Conservation (phyloP, 2,329 filamentous ascomycete species). For the Hypoxylon sp. region DNA sequence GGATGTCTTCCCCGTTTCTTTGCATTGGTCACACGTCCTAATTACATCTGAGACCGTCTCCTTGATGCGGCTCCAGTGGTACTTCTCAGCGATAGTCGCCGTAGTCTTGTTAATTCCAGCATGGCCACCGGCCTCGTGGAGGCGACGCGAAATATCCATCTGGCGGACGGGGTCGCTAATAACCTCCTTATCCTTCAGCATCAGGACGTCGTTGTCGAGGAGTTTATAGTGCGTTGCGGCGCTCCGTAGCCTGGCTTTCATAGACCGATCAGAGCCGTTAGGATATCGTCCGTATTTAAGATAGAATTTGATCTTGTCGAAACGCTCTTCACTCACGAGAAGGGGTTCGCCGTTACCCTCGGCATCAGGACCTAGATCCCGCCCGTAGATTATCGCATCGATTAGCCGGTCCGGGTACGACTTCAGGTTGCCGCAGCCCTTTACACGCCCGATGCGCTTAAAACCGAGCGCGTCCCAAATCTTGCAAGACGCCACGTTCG, state of each 20-base stretch:
- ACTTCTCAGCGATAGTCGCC: conserved; percentile 91
- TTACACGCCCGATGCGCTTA: conserved; percentile 89
- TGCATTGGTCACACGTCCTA: conserved; percentile 90
- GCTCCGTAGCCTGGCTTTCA: conserved; percentile 94
- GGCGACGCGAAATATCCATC: conserved; percentile 86
- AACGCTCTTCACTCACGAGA: conserved; percentile 92
- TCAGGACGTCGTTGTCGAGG: conserved; percentile 81
- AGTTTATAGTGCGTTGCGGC: conserved; percentile 97
- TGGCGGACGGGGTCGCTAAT: conserved; percentile 90
- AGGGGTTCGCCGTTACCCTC: conserved; percentile 74
- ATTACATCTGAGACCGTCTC: conserved; percentile 97
- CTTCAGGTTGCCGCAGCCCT: conserved; percentile 77
- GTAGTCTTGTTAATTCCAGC: conserved; percentile 99
- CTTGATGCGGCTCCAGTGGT: conserved; percentile 98
- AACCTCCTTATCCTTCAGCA: conserved; percentile 98
- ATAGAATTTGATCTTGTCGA: conserved; percentile 99
- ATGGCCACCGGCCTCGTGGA: conserved; percentile 80
- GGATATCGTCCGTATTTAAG: conserved; percentile 96
- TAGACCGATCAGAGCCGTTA: conserved; percentile 90
- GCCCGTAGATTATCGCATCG: conserved; percentile 84
- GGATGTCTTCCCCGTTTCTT: conserved; percentile 77
- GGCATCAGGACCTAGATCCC: conserved; percentile 66
- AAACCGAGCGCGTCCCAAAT: conserved; percentile 95
- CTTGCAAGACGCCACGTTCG: conserved; percentile 88
- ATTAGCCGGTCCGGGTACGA: conserved; percentile 78